Evolutionary conservation across 2,329 filamentous ascomycete species (phyloP).

Genomic region (Verticillium nubilum): DNA sequence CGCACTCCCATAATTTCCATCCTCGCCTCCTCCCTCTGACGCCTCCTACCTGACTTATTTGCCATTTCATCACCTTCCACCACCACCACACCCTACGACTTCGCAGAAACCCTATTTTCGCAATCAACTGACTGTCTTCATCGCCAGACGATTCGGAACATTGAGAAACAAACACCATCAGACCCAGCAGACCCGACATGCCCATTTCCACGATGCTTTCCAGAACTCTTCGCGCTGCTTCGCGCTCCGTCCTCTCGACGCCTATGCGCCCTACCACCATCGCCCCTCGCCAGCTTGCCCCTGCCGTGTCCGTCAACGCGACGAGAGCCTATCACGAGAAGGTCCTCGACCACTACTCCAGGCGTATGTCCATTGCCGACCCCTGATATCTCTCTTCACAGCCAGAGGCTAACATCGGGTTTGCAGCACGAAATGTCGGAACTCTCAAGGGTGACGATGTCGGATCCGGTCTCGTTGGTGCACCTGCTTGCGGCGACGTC

Average conservation of each 20-base stretch:
- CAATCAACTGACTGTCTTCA: background rate
- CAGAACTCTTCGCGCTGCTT: slow-evolving; percentile 36
- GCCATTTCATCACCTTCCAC: slow-evolving; percentile 10
- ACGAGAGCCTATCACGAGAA: slow-evolving; percentile 48
- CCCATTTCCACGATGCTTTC: slow-evolving; percentile 35
- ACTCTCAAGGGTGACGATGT: slow-evolving; percentile 77
- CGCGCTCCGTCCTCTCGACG: slow-evolving; percentile 36
- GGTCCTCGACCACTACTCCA: slow-evolving; percentile 75
- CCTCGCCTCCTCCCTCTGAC: background rate
- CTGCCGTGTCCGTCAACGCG: slow-evolving; percentile 31
- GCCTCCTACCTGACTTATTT: slow-evolving; percentile 12
- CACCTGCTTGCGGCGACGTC: slow-evolving; percentile 83
- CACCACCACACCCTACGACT: slow-evolving; percentile 15
- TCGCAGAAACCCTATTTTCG: slow-evolving; percentile 14
- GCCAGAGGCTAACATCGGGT: background rate
- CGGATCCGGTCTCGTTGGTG: slow-evolving; percentile 85
- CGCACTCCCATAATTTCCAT: slow-evolving; percentile 6
- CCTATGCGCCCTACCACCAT: slow-evolving; percentile 31
- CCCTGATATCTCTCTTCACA: slow-evolving; percentile 23
- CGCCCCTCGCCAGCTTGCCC: slow-evolving; percentile 34
- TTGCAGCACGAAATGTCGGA: slow-evolving; percentile 52
- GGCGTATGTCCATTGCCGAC: slow-evolving; percentile 57
- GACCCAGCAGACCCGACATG: background rate
- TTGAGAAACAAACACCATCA: background rate
- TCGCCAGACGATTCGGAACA: background rate